Evolutionary conservation across 1,284 basidiomycete genomes (phyloP).

Genomic region (Ustanciosporium gigantosporum): DNA sequence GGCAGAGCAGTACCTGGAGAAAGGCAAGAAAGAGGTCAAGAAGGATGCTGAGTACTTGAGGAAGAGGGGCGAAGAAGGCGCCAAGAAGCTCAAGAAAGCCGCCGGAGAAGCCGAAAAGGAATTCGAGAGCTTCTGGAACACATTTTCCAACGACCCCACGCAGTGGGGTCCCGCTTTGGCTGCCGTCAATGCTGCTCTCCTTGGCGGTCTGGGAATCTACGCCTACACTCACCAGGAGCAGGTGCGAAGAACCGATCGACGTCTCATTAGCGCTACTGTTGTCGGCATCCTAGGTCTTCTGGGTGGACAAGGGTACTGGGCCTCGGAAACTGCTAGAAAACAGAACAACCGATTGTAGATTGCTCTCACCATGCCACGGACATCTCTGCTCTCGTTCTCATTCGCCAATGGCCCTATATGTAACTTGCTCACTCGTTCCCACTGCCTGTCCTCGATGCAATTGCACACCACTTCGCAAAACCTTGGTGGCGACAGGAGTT

Average conservation of each 20-base stretch:
- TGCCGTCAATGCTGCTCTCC: slow-evolving; percentile 53
- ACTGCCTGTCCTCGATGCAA: no score
- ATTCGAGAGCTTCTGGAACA: slow-evolving; percentile 41
- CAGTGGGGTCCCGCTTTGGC: slow-evolving; percentile 56
- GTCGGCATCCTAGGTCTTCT: slow-evolving; percentile 52
- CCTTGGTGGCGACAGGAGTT: no score
- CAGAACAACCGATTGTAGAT: slow-evolving; percentile 30
- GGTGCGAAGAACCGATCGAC: slow-evolving; percentile 45
- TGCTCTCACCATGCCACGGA: slow-evolving; percentile 6
- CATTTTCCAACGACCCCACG: slow-evolving; percentile 53
- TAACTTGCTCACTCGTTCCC: no score
- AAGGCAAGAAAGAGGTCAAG: slow-evolving; percentile 35
- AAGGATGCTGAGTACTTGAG: slow-evolving; percentile 32
- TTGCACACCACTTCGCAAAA: no score
- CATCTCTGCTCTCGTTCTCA: neutral
- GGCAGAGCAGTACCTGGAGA: slow-evolving; percentile 27
- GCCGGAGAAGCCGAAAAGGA: slow-evolving; percentile 51
- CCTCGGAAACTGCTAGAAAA: slow-evolving; percentile 43
- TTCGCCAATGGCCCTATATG: no score
- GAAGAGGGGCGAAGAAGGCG: slow-evolving; percentile 43
- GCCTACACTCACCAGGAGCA: slow-evolving; percentile 56
- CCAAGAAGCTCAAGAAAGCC: slow-evolving; percentile 37
- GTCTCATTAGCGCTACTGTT: slow-evolving; percentile 44
- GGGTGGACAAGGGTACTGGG: slow-evolving; percentile 52
- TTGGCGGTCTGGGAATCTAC: slow-evolving; percentile 55